A percentile compares a stretch with the other conserved stretches of the same genome.
These are phyloP conservation scores for Leishmania major DNA, from an alignment of 208 protist species.

Conservation along the genomic window DNA sequence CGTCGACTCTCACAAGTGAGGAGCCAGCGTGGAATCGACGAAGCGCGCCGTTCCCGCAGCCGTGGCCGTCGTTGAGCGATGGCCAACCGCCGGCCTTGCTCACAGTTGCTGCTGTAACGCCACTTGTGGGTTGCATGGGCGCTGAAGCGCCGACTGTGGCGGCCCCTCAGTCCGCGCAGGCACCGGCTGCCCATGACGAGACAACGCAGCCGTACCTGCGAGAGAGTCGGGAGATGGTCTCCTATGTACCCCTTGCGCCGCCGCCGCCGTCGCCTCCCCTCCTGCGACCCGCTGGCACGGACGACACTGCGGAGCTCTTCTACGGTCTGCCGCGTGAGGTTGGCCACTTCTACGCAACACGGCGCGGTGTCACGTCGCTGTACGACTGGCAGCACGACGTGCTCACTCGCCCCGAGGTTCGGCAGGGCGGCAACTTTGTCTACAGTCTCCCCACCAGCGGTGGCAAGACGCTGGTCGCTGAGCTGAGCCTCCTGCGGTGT, in stretches of 20 bases:
- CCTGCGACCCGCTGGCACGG: not conserved
- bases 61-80: not conserved
- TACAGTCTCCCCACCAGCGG: slow-evolving; percentile 93
- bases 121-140: not conserved
- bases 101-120: not conserved
- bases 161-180: not conserved
- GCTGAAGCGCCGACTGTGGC: not conserved
- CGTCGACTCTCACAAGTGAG: not conserved
- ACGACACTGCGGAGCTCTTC: slow-evolving; percentile 19
- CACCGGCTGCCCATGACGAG: not conserved
- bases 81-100: not conserved
- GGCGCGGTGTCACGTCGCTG: slow-evolving; percentile 52
- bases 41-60: not conserved
- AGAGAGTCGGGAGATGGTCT: not conserved
- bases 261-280: not conserved
- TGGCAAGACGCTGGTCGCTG: slow-evolving; percentile 94
- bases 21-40: not conserved
- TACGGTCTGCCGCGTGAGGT: slow-evolving; percentile 61
- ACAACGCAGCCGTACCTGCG: not conserved
- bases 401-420: slow-evolving; percentile 58
- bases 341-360: slow-evolving; percentile 40
- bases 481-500: slow-evolving; percentile 89
- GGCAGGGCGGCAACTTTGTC: slow-evolving; percentile 72
- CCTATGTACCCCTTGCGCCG: not conserved
- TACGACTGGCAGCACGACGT: slow-evolving; percentile 91